Evolutionary conservation across 208 protist species (phyloP), one percentile per base, ranked within the genome.

Genomic region (Porcisia hertigi): DNA sequence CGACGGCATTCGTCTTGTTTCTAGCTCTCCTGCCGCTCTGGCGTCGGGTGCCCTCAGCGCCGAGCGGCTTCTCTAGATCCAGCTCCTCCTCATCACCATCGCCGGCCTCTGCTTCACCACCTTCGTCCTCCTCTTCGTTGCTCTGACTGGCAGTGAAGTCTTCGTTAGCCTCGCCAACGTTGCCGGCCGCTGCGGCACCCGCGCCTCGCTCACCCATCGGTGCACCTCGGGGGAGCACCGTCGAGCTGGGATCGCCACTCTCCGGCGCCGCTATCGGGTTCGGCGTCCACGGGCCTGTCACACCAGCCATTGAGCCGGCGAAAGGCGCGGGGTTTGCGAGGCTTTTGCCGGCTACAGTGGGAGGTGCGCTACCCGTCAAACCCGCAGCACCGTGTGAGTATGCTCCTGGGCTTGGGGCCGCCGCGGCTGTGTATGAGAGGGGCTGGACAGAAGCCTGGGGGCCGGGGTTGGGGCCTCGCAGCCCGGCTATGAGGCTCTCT

Each of bases 401-500:
- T 23, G 63, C 41, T 23, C 5, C 63, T n/a, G 23, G 39, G 23
- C 41, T 11, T 41, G 47, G n/a, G 16, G 39, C 34, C 43, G 45
- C 60, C 34, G 25, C 39, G 25, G 47, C 47, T 23, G 66, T 43
- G 66, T 12, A 41, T 34, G 66, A 12, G 47, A 55, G 3, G 47
- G 66, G 18, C 39, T 64, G 11, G 69, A 73, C 49, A 30, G 75
- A 60, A 5, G 57, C 63, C 59, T 45, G 73, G 41, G 55, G 53
- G 14, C 70, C 73, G 7, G 30, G 52, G n/a, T 34, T 64, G 2
- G 70, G 69, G 43, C 76, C 72, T 12, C 43, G 36, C 49, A 80
- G 73, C 23, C 75, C 75, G 1, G 72, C 71, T 41, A 85, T 60
- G 34, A 87, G 77, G 25, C 85, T 76, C 36, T 91, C 83, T 0